A percentile compares a stretch with the other conserved stretches of the same genome.
Conservation (phyloP, 164 flowering plant species). For the Malania oleifera region DNA sequence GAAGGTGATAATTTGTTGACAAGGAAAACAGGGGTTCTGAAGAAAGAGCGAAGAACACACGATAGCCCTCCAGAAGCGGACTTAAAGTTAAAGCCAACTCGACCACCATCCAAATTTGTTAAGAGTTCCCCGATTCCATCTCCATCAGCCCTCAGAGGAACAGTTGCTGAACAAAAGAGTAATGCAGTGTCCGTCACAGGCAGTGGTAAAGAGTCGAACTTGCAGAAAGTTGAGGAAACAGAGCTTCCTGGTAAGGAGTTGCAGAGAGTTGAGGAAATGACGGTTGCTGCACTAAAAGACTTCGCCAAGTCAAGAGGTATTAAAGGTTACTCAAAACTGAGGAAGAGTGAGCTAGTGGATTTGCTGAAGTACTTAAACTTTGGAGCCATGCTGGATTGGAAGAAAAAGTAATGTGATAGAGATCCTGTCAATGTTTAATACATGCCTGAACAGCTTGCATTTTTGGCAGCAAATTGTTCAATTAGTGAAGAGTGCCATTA, state of each 20-base stretch:
- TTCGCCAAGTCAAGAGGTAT: slow-evolving; percentile 59
- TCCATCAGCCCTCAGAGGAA: slow-evolving; percentile 19
- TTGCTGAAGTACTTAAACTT: slow-evolving; percentile 28
- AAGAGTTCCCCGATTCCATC: slow-evolving; percentile 55
- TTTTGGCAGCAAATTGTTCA: too few species aligned
- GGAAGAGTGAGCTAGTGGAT: slow-evolving; percentile 52
- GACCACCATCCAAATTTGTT: slow-evolving; percentile 53
- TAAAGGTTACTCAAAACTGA: slow-evolving; percentile 62
- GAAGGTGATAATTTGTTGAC: slow-evolving; percentile 14
- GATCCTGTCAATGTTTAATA: too few species aligned
- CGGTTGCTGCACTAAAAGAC: slow-evolving; percentile 51
- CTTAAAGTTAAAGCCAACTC: slow-evolving; percentile 24
- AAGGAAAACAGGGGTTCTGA: slow-evolving; percentile 13
- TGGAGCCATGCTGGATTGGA: too few species aligned
- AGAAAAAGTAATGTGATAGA: too few species aligned
- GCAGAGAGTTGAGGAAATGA: slow-evolving; percentile 34
- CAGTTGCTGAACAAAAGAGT: slow-evolving; percentile 7
- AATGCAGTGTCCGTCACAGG: slow-evolving; percentile 10
- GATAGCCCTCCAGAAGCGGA: slow-evolving; percentile 10
- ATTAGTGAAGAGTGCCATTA: too few species aligned
- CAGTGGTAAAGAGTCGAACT: slow-evolving; percentile 8
- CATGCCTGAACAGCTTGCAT: too few species aligned
- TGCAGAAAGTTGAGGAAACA: slow-evolving; percentile 21
- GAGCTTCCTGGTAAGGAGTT: too few species aligned
- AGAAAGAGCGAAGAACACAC: slow-evolving; percentile 15